Conservation (phyloP, 768 basidiomycete species). For the Mycena epipterygia region DNA sequence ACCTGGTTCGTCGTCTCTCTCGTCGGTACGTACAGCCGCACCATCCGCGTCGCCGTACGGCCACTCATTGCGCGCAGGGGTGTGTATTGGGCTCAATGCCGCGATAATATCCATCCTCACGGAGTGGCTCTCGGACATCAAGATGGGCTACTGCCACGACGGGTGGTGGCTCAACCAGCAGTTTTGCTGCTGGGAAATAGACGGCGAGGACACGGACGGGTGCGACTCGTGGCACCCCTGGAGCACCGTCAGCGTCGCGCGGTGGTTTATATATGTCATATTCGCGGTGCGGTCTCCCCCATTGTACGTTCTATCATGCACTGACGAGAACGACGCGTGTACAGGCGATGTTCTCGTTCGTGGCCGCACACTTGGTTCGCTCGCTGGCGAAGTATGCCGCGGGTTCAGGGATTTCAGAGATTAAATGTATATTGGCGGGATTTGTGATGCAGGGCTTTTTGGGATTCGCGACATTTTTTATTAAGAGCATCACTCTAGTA, state of each 20-base stretch:
- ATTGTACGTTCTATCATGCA: neutral
- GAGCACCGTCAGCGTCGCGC: conserved; percentile 77
- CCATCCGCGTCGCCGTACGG: too few species aligned
- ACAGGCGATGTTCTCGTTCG: conserved; percentile 86
- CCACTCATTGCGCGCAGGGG: conserved; percentile 78
- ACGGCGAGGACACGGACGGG: conserved; percentile 79
- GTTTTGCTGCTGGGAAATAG: conserved; percentile 99
- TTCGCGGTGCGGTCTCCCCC: conserved; percentile 79
- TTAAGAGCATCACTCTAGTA: conserved; percentile 95
- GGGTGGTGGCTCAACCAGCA: conserved; percentile 99
- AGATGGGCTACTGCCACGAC: conserved; percentile 96
- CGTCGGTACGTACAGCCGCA: conserved; percentile 74
- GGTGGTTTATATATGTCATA: conserved; percentile 89
- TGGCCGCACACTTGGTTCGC: conserved; percentile 90
- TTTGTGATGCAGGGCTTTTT: conserved; percentile 98
- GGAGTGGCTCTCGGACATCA: conserved; percentile 97
- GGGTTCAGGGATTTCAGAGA: conserved; percentile 98
- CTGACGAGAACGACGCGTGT: conserved; percentile 33
- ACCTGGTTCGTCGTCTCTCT: conserved; percentile 94
- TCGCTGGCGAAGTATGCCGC: conserved; percentile 95
- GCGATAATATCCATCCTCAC: conserved; percentile 95
- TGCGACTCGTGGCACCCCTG: conserved; percentile 96
- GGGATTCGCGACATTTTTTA: conserved; percentile 88
- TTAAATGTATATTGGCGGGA: conserved; percentile 97
- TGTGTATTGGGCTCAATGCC: conserved; percentile 94